A percentile compares a stretch with the other conserved stretches of the same genome.
Conservation (phyloP, 164 flowering plant genomes). For the Berberis thunbergii region DNA sequence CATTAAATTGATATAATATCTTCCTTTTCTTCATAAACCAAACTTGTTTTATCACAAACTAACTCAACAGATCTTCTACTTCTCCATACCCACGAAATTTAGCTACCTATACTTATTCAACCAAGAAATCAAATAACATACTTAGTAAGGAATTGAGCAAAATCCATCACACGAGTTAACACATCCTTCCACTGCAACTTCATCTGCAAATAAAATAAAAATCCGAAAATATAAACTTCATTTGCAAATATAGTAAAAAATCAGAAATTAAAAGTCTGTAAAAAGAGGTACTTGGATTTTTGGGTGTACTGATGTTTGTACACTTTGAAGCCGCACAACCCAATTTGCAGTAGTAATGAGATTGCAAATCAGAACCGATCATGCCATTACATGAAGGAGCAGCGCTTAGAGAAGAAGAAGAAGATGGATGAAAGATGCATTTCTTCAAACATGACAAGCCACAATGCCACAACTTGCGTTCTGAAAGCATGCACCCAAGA, state of each 20-base stretch:
- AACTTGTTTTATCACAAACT: too few relatives aligned
- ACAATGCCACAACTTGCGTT: too few relatives aligned
- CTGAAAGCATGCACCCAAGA: too few relatives aligned
- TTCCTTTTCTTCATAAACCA: too few relatives aligned
- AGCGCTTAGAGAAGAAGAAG: too few relatives aligned
- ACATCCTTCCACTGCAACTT: slow-evolving; percentile 14
- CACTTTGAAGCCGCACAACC: slow-evolving; percentile 40
- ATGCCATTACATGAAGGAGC: neutral
- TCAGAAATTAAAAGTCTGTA: neutral
- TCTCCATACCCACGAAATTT: too few relatives aligned
- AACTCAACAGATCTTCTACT: too few relatives aligned
- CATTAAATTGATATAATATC: too few relatives aligned
- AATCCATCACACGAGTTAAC: slow-evolving; percentile 9
- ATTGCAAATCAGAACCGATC: neutral
- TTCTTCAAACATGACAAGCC: neutral
- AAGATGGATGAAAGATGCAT: neutral
- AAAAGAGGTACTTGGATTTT: slow-evolving; percentile 21
- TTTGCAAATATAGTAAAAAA: neutral
- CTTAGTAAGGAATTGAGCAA: too few relatives aligned
- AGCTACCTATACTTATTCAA: too few relatives aligned
- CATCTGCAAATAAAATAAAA: slow-evolving; percentile 6
- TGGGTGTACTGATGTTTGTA: slow-evolving; percentile 30
- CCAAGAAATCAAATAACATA: too few relatives aligned
- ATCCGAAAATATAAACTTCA: neutral
- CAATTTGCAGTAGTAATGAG: slow-evolving; percentile 25